Base-by-base conservation (phyloP, 768 basidiomycete species). In the Rhodocollybia butyracea region DNA sequence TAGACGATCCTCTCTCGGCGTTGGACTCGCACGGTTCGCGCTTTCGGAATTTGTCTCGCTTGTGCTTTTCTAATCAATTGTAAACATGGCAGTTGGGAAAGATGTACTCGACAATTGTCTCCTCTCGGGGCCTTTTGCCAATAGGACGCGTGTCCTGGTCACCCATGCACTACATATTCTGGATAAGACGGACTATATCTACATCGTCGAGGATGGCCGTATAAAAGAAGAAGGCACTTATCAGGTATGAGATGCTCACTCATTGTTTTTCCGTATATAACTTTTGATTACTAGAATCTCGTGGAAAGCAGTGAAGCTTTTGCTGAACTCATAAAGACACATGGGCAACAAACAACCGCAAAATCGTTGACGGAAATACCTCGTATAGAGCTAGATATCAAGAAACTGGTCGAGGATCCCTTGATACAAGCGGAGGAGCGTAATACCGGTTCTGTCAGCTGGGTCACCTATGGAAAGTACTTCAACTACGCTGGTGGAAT, bases 1-100 rank as follows among this genome's bases (percentile, higher is more conserved):
- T 93, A 27, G 91, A 94, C 63, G 91, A 94, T 64, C 87, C 91
- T 15, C 78, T 93, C 31, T 83, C 84, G 32, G 89, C 90, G 0
- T 84, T 92, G 7, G 90, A 92, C 59, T 82, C 88, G 0, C 83
- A 88, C 60, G 89, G n/a, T n/a, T n/a, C n/a, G n/a, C n/a, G n/a
- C n/a, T n/a, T n/a, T n/a, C n/a, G n/a, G n/a, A n/a, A n/a, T n/a
- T n/a, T n/a, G n/a, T n/a, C n/a, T n/a, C n/a, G n/a, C n/a, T n/a
- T n/a, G n/a, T n/a, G n/a, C n/a, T n/a, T n/a, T n/a, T n/a, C n/a
- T n/a, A n/a, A n/a, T n/a, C n/a, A n/a, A n/a, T n/a, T n/a, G n/a
- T n/a, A n/a, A n/a, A n/a, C n/a, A n/a, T n/a, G n/a, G n/a, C n/a
- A n/a, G n/a, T 91, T 4, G 85, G 86, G 10, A 83, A 84, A 59